phyloP scores from a whole-genome alignment of 163 green algal genomes.

The Chlamydomonas reinhardtii region DNA sequence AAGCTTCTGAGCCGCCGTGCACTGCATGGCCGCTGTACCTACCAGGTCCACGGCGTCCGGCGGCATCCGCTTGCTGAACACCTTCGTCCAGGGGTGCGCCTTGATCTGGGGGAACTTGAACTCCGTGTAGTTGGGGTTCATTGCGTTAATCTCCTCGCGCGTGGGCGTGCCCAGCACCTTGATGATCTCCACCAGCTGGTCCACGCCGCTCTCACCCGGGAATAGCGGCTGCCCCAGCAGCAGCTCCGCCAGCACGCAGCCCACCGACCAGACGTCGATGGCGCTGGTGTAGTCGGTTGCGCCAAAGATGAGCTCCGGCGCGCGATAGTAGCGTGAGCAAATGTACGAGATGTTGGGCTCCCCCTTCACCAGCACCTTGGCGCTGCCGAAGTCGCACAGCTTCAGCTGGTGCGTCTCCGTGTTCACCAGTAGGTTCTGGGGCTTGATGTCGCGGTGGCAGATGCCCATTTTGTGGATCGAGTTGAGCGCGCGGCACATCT shows the following conservation, averaged over 20 bases:
- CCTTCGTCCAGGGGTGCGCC: constrained; percentile 95
- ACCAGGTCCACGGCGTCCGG: constrained; percentile 95
- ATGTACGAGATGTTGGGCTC: constrained; percentile 99
- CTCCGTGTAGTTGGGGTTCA: constrained; percentile 99
- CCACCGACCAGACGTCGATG: constrained; percentile 98
- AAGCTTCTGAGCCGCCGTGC: no score
- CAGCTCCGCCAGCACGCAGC: constrained; percentile 98
- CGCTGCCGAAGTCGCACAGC: constrained; percentile 98
- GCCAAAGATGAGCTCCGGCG: constrained; percentile 99
- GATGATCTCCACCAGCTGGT: constrained; percentile 99
- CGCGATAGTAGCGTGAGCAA: constrained; percentile 95
- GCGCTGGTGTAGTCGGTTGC: constrained; percentile 98
- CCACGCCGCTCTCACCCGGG: constrained; percentile 91
- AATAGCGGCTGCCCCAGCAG: constrained; percentile 95
- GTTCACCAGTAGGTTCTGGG: constrained; percentile 97
- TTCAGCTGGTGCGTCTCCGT: constrained; percentile 95
- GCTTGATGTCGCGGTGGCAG: constrained; percentile 99
- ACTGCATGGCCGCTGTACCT: constrained; percentile 1
- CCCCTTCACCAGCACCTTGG: constrained; percentile 93
- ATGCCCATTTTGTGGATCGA: constrained; percentile 95
- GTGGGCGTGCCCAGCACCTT: constrained; percentile 97
- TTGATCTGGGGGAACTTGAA: constrained; percentile 99
- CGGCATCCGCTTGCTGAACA: constrained; percentile 95
- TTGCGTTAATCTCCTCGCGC: constrained; percentile 96
- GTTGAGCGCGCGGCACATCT: constrained; percentile 95